Evolutionary conservation across 2,329 filamentous ascomycete genomes (phyloP), one percentile per base, ranked within the genome.

Genomic region (Colletotrichum eleusines): DNA sequence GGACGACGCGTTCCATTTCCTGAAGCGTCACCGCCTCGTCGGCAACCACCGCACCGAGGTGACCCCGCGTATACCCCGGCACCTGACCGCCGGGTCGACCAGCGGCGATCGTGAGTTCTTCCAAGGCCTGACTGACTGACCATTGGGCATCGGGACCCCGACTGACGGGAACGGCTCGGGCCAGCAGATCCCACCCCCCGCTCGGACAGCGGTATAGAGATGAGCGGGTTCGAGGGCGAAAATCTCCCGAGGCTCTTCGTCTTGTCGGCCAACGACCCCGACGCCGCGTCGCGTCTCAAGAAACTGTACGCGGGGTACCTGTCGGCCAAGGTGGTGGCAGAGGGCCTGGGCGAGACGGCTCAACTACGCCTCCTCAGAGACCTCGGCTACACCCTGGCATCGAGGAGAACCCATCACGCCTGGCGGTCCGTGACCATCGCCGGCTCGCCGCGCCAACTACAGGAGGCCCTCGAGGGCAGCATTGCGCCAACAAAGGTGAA

Each of bases 381-480:
- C 65, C 82, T 86, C 50, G 79, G 84, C 11, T 86, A 86, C 73
- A 87, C 85, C 0, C 77, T 86, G 23, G 78, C 67, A 6, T 65
- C 66, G 11, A 53, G 66, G 44, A 33, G 69, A 12, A 72, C 69
- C 2, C 46, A 38, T 3, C 69, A 66, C 50, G 14, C 69, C 2
- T 72, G 69, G 69, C 46, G 69, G 5, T 42, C 66, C 6, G 60
- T 57, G 11, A 55, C 46, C 48, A 57, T 70, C 42, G 69, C 66
- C 14, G 55, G 44, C 54, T 72, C 69, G 5, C 48, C 33, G 1
- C n/a, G 18, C 2, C 23, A 23, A 2, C 46, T 69, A 2, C 59
- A 61, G 2, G 58, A 46, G 11, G 33, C 66, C 0, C 62, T 70
- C 18, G 67, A 70, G 23, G 42, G 26, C n/a, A 31, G 23, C 2